Evolutionary conservation across 495 filamentous ascomycete species (phyloP), one percentile per base, ranked within the genome.

Genomic region (Talaromyces nanjingensis): DNA sequence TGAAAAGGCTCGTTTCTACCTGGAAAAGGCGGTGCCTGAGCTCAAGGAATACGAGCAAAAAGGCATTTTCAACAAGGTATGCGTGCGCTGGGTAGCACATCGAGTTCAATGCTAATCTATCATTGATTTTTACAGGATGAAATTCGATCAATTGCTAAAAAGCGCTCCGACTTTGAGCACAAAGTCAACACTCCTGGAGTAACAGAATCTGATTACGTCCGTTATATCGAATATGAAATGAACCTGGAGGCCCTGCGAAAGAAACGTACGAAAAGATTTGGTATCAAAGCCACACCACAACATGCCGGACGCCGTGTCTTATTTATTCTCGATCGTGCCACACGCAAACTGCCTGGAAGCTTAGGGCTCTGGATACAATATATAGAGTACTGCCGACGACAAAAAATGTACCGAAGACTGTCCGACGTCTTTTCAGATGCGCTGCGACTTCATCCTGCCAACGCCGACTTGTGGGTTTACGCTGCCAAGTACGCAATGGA

Each of bases 121-220:
- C 34, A 33, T 45, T 16, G 6, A 37, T 29, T 56, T 34, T 8
- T 64, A 14, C 70, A 93, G 87, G 88, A 92, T 66, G 92, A 98
- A 78, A 96, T 98, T 72, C 79, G 83, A 64, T 85, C 89, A 27
- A 92, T 98, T 60, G 84, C 93, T 54, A 87, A 86, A 71, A 96
- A 93, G 70, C 88, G 96, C 64, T 93, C 91, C 69, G 91, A 92
- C 67, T 97, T 92, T 69, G 94, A 98, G 73, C 92, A 97, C 79
- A 88, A 87, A 57, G 81, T 98, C 66, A 90, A 96, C 66, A 86
- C 90, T 14, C 85, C 91, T 8, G 90, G 92, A 57, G 86, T 87
- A 47, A 82, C 84, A 49, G 83, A 91, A 0, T 73, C 82, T 45
- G 91, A 96, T 67, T 98, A 89, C 76, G 85, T 90, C 49, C 86